phyloP scores from a whole-genome alignment of 495 filamentous ascomycete genomes.

The Glarea lozoyensis region DNA sequence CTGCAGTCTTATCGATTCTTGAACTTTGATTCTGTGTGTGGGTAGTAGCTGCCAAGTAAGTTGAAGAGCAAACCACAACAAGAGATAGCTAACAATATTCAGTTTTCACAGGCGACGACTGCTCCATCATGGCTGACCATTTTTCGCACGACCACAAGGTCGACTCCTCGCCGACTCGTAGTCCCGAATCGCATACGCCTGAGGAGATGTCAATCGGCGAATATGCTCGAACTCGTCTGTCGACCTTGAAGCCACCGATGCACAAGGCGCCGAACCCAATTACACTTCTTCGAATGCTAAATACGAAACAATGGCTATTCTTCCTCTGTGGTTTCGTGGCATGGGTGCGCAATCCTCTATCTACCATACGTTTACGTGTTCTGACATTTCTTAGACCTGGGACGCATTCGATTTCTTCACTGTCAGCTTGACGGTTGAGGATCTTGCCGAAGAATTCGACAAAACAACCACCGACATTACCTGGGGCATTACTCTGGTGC shows the following conservation, averaged over 20 bases:
- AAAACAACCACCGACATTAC: constrained; percentile 68
- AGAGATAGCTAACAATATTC: neutral
- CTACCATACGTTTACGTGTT: neutral
- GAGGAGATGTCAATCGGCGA: constrained; percentile 42
- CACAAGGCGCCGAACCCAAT: constrained; percentile 72
- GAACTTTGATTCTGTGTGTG: neutral
- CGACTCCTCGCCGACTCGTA: neutral
- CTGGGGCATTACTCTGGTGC: constrained; percentile 81
- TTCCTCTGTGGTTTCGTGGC: constrained; percentile 64
- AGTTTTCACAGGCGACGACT: neutral
- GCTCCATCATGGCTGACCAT: constrained; percentile 14
- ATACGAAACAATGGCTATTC: constrained; percentile 73
- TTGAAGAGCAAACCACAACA: neutral
- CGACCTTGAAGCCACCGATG: constrained; percentile 69
- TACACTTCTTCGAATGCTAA: constrained; percentile 58
- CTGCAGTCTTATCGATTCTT: neutral
- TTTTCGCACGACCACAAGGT: constrained; percentile 7
- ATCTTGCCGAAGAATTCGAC: constrained; percentile 59
- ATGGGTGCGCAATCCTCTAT: constrained; percentile 40
- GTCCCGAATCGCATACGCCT: constrained; percentile 7
- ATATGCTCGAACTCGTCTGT: constrained; percentile 64
- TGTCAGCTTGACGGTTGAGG: constrained; percentile 62
- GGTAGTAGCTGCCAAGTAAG: neutral
- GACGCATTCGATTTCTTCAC: constrained; percentile 92
- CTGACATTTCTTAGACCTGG: constrained; percentile 46